These are phyloP conservation scores for Bathelium albidoporum DNA, from an alignment of 495 filamentous ascomycete species.

Conservation along the genomic window DNA sequence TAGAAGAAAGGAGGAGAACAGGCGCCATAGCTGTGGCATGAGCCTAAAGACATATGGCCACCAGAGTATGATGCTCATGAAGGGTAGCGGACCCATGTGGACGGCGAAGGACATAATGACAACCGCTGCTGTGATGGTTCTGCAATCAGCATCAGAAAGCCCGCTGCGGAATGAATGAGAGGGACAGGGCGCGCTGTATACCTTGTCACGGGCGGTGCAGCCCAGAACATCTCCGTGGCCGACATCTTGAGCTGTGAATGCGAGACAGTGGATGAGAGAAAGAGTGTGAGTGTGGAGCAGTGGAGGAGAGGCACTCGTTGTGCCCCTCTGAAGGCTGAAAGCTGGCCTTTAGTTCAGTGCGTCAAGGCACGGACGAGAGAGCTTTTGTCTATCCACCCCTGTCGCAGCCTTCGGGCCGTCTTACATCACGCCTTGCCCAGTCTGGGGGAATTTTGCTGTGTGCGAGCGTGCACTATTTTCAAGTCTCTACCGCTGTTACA, in stretches of 20 bases:
- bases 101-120: slow-evolving; percentile 48
- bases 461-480: neutral
- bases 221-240: slow-evolving; percentile 59
- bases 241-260: slow-evolving; percentile 14
- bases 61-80: slow-evolving; percentile 48
- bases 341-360: too few species aligned
- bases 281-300: neutral
- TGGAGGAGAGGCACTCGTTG: neutral
- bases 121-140: slow-evolving; percentile 62
- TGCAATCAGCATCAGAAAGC: slow-evolving; percentile 40
- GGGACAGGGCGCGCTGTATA: slow-evolving; percentile 34
- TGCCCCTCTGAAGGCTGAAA: neutral
- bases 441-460: neutral
- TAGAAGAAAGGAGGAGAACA: slow-evolving; percentile 62
- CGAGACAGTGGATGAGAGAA: neutral
- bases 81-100: slow-evolving; percentile 48
- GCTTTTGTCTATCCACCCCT: neutral
- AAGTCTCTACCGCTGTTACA: neutral
- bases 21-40: slow-evolving; percentile 59
- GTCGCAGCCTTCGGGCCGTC: neutral
- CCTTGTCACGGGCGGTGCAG: slow-evolving; percentile 60
- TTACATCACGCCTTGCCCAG: neutral
- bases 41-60: slow-evolving; percentile 46
- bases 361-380: neutral
- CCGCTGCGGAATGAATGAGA: neutral